Conservation (phyloP, 192 early-diverging fungal species). For the Coemansia sp. region DNA sequence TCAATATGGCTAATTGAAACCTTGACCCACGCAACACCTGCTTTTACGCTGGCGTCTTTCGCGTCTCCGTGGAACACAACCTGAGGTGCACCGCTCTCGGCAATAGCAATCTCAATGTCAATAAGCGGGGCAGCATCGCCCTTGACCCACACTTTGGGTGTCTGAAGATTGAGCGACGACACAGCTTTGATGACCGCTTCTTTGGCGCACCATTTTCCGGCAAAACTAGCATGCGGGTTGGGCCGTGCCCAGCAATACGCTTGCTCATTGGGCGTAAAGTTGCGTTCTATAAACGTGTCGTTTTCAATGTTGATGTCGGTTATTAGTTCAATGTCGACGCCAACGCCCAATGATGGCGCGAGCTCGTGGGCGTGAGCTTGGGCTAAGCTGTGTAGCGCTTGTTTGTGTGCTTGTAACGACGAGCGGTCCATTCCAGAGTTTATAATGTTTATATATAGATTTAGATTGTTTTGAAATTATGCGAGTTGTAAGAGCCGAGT, state of each 20-base stretch:
- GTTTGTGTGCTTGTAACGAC: slow-evolving; percentile 15
- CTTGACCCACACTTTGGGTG: slow-evolving; percentile 68
- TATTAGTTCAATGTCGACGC: slow-evolving; percentile 89
- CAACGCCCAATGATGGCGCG: slow-evolving; percentile 54
- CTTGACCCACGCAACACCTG: slow-evolving; percentile 74
- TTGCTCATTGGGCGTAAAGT: slow-evolving; percentile 82
- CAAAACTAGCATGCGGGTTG: slow-evolving; percentile 79
- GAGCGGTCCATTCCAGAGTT: slow-evolving; percentile 9
- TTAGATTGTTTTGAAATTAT: neutral
- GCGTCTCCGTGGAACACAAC: slow-evolving; percentile 84
- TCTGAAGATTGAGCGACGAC: slow-evolving; percentile 57
- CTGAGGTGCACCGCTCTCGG: slow-evolving; percentile 71
- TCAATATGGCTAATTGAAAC: slow-evolving; percentile 94
- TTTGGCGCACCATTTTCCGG: slow-evolving; percentile 95
- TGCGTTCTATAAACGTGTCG: slow-evolving; percentile 83
- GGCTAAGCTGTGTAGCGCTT: slow-evolving; percentile 23
- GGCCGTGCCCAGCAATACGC: slow-evolving; percentile 72
- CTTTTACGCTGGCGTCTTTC: slow-evolving; percentile 65
- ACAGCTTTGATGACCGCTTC: slow-evolving; percentile 95
- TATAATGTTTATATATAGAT: neutral
- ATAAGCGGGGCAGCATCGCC: slow-evolving; percentile 83
- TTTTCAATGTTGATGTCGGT: slow-evolving; percentile 80
- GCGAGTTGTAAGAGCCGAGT: neutral
- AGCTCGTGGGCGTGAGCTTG: slow-evolving; percentile 19
- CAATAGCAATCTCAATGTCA: slow-evolving; percentile 83